Base-by-base conservation (phyloP, 1,284 basidiomycete genomes). In the Ceratobasidium sp. region DNA sequence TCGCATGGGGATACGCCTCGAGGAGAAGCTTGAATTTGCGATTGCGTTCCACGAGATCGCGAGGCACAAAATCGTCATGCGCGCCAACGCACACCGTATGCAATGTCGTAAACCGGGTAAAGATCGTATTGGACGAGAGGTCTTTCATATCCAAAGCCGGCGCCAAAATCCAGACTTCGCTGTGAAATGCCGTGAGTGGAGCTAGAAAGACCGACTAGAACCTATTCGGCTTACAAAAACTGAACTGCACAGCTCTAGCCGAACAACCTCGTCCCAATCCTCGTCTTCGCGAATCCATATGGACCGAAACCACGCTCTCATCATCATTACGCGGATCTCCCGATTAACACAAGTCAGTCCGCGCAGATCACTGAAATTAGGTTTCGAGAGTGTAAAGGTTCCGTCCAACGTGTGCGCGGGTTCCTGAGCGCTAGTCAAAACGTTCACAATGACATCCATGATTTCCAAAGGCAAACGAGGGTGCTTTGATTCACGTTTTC, bases 11-110 rank as follows among this genome's bases (percentile, higher is more conserved):
- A 30, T 32, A 16, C 6, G 52, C 28, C 14, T 9, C 52, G 26
- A 53, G 28, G 4, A 53, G 28, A 3, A 16, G 10, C 26, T 23
- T 43, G 34, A 34, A 41, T 21, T 18, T 23, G 16, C 21, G 45
- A 16, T 41, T 28, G n/a, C n/a, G 41, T 8, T 39, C 12, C 3
- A 21, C 10, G 2, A 41, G 2, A 41, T 6, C 21, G n/a, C 28
- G 18, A 28, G 57, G 57, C 12, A 59, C 23, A 26, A 23, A 39
- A 23, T 59, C 57, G 32, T 59, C 21, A n/a, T 59, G 57, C 23
- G 34, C 34, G 21, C 41, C 57, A 21, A 59, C 21, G n/a, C 39
- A 59, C 16, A 36, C 57, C 18, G 57, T 59, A n/a, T 59, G 57
- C 2, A 59, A 36, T 41, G 12, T 23, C 1, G 64, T 30, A 36